Base-by-base conservation (phyloP, 108 stramenopile genomes). In the Cyclostephanos invisitatus region DNA sequence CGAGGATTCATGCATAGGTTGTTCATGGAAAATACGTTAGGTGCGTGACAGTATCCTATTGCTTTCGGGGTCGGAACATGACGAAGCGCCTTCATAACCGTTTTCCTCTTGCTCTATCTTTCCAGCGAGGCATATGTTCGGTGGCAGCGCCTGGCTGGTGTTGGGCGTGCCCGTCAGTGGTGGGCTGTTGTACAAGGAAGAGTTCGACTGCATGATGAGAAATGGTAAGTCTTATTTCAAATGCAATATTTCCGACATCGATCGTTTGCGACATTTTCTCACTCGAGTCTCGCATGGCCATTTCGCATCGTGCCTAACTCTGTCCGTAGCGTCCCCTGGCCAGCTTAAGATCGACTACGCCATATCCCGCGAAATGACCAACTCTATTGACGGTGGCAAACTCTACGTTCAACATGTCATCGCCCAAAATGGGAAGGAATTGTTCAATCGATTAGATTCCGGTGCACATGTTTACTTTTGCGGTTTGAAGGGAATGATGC, bases 401-500 rank as follows among this genome's bases (percentile, higher is more conserved):
- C 74, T 90, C n/a, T 93, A 93, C 60, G 92, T 93, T 17, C 92
- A 96, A 69, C 81, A 96, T 72, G 85, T 91, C 11, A 78, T 96
- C 63, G 67, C 74, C 21, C 78, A 91, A 64, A 73, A 88, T 57
- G 87, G 89, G 22, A 78, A 86, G 29, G 79, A 80, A 38, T 63
- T 96, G 44, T 89, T 91, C 42, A 70, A 81, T 27, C 64, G 76
- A 62, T 64, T 96, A 29, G 89, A 91, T 27, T 58, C 67, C 20
- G 91, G 91, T 18, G 94, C 94, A 22, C 59, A 72, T 48, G 83
- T 91, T 55, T 96, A 93, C 80, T 93, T 96, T 74, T 96, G 94
- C 79, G 94, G 94, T 7, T 73, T 96, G 58, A 91, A 90, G 84
- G 94, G 94, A 6, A 96, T 96, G 94, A 95, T 95, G 94, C 94